phyloP scores from a whole-genome alignment of 441 rosid genomes.

The Croton setiger region DNA sequence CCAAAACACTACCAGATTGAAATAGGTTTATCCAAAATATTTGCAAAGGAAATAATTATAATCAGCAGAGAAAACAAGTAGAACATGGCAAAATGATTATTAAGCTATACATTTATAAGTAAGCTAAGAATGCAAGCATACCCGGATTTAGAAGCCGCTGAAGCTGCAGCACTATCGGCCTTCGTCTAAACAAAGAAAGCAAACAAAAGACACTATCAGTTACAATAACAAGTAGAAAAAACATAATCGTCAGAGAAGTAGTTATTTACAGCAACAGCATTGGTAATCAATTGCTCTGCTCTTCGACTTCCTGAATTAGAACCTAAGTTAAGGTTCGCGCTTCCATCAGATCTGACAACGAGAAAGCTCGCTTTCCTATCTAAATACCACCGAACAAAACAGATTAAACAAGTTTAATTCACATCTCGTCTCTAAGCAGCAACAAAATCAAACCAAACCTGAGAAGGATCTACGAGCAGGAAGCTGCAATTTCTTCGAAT shows the following conservation, averaged over 20 bases:
- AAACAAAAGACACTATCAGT: background rate
- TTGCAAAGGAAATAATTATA: background rate
- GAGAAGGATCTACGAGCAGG: constrained; percentile 35
- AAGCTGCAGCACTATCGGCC: constrained; percentile 39
- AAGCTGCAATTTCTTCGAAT: constrained; percentile 45
- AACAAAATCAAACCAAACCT: constrained; percentile 32
- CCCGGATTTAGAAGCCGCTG: constrained; percentile 62
- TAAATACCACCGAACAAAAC: constrained; percentile 24
- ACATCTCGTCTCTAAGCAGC: background rate
- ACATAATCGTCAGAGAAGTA: background rate
- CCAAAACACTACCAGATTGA: background rate
- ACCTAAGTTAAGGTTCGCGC: constrained; percentile 24
- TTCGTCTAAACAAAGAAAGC: constrained; percentile 39
- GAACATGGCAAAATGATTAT: background rate
- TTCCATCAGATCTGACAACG: constrained; percentile 54
- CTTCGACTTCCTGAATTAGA: constrained; percentile 31
- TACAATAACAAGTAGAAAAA: background rate
- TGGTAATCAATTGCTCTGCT: constrained; percentile 37
- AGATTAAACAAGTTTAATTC: background rate
- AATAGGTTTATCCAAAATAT: background rate
- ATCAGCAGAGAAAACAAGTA: background rate
- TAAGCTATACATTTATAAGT: background rate
- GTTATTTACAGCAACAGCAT: constrained; percentile 62
- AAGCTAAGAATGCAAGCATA: constrained; percentile 22
- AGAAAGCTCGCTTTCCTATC: constrained; percentile 41